These are phyloP conservation scores for Adiantum capillusveneris DNA, from an alignment of 75 land plant genomes.

Conservation along the genomic window DNA sequence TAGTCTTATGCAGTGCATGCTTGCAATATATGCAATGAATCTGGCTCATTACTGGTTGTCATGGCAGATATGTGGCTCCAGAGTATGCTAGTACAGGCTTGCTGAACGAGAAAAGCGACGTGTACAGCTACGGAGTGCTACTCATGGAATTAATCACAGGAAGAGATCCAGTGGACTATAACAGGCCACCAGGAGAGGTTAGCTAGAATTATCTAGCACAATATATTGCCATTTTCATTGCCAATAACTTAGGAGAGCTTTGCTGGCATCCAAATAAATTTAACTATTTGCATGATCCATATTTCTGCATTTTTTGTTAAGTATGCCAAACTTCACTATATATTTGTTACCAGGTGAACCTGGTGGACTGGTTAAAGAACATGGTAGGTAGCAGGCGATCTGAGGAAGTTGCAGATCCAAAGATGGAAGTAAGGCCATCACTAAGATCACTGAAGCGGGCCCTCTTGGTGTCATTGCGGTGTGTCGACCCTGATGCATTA, in stretches of 20 bases:
- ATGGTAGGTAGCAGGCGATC: constrained; percentile 63
- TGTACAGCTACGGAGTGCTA: constrained; percentile 86
- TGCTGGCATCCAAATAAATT: no score
- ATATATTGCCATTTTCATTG: no score
- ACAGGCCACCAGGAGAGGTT: constrained; percentile 76
- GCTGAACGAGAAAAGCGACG: constrained; percentile 84
- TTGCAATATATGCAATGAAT: no score
- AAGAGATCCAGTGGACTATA: constrained; percentile 79
- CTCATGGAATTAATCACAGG: constrained; percentile 80
- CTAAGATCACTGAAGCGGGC: constrained; percentile 47
- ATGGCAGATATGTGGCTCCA: constrained; percentile 73
- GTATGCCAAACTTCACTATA: no score
- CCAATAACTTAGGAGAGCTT: no score
- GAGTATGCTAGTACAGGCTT: constrained; percentile 90
- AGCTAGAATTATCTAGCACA: background rate
- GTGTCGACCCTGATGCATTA: constrained; percentile 73
- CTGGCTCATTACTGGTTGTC: no score
- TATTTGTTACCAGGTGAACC: constrained; percentile 82
- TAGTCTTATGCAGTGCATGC: no score
- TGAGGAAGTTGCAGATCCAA: constrained; percentile 76
- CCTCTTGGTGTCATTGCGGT: constrained; percentile 52
- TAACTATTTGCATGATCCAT: no score
- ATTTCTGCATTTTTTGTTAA: no score
- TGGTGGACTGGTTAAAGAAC: constrained; percentile 84
- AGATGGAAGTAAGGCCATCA: constrained; percentile 55